These are phyloP conservation scores for Rubus parviflorus DNA, from an alignment of 306 rosid species.

Conservation along the genomic window DNA sequence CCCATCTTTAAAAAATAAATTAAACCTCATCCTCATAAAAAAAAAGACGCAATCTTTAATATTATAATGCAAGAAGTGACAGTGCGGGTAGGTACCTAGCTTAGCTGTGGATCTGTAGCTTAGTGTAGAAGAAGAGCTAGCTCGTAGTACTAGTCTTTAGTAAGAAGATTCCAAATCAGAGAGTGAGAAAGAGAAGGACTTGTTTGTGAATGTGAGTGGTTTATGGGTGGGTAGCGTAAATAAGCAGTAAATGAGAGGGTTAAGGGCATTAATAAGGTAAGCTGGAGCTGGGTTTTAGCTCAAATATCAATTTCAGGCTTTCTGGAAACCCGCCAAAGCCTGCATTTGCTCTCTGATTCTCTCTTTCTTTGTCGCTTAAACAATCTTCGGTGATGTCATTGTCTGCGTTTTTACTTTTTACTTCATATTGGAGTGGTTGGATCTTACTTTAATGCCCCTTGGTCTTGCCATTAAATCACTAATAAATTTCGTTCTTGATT, in stretches of 20 bases:
- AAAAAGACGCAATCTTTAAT: neutral
- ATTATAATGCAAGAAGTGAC: constrained; percentile 4
- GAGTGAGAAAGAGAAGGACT: neutral
- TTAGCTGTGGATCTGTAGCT: constrained; percentile 45
- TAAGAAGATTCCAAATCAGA: constrained; percentile 23
- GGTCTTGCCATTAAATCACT: neutral
- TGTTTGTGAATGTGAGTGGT: constrained; percentile 1
- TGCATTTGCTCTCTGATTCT: constrained; percentile 9
- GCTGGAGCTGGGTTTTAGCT: constrained; percentile 45
- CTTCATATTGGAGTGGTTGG: neutral
- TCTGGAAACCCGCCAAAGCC: constrained; percentile 49
- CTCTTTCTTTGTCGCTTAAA: constrained; percentile 11
- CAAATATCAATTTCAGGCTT: constrained; percentile 39
- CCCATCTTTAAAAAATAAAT: neutral
- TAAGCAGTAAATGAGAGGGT: constrained; percentile 28
- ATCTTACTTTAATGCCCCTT: constrained; percentile 9
- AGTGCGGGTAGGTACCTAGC: constrained; percentile 23
- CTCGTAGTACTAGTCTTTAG: constrained; percentile 25
- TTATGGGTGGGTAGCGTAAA: constrained; percentile 31
- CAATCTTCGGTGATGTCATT: neutral
- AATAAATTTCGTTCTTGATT: neutral
- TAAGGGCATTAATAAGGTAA: constrained; percentile 42
- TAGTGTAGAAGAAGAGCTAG: constrained; percentile 34
- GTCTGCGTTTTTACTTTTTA: neutral
- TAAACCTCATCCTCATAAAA: neutral